Base-by-base conservation (phyloP, 2,329 filamentous ascomycete species). In the Hypoxylon sp. region DNA sequence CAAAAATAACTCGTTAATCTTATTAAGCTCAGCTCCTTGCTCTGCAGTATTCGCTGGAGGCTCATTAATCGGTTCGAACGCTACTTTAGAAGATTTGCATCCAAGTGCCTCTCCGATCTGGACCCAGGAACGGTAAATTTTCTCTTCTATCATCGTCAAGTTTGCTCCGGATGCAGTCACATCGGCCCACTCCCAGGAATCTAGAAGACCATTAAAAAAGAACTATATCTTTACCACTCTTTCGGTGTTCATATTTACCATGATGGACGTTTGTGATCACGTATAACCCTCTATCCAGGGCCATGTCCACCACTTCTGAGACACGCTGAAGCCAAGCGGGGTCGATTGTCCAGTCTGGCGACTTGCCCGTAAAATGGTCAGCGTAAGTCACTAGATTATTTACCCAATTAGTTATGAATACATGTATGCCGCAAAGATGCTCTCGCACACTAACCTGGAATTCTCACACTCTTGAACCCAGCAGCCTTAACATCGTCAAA, bases 1-100 rank as follows among this genome's bases (percentile, higher is more conserved):
- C 1, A 90, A 77, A 69, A 90, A 89, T 29, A 89, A 79, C n/a
- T 79, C 78, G 72, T 90, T 89, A 29, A 90, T 74, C 67, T 84
- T 84, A 74, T 88, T 89, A 37, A 87, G 73, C 46, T 85, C 79
- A 1, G 81, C 80, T 82, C 39, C 39, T 5, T 44, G 17, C 19
- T 44, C 17, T 6, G 39, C 39, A 8, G 39, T 44, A n/a, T 44
- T 44, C 11, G 39, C 39, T 11, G 39, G 39, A 8, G 37, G 37
- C n/a, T 42, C 37, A n/a, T 42, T 42, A 17, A 42, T 42, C n/a
- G 37, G 37, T 42, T 42, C 37, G n/a, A 42, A 42, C n/a, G 37
- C 37, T 19, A 42, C 37, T 42, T 19, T 42, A n/a, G 37, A 42
- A 42, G 37, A 42, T 42, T 42, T 42, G 6, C 37, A 42, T 5